phyloP scores from a whole-genome alignment of 1,284 basidiomycete genomes.

The Trametes polyzona region DNA sequence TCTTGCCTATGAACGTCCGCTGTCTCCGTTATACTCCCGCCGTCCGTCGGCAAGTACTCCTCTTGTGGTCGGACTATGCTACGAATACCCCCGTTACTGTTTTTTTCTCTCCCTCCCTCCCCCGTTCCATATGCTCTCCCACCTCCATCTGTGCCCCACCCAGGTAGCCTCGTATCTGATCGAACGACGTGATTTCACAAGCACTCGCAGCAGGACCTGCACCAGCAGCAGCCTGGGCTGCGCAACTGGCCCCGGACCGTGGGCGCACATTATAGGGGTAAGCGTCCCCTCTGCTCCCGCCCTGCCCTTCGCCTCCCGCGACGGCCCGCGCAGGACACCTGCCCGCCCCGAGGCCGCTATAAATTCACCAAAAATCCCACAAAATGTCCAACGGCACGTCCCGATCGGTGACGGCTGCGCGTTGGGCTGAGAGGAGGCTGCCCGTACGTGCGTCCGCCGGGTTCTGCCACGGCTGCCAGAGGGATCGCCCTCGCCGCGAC shows the following conservation, averaged over 20 bases:
- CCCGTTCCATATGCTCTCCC: slow-evolving; percentile 20
- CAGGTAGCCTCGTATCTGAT: slow-evolving; percentile 6
- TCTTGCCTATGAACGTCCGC: slow-evolving; percentile 19
- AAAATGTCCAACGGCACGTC: slow-evolving; percentile 27
- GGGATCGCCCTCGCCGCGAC: slow-evolving; percentile 20
- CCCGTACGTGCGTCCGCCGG: too few relatives aligned
- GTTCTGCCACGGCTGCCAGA: neutral
- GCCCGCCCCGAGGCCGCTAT: slow-evolving; percentile 14
- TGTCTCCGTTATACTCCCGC: neutral
- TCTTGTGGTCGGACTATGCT: slow-evolving; percentile 20
- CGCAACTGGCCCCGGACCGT: slow-evolving; percentile 24
- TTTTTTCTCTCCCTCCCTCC: slow-evolving; percentile 9
- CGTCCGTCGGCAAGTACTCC: neutral
- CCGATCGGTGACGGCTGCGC: slow-evolving; percentile 12
- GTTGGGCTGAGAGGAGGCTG: too few relatives aligned
- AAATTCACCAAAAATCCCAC: slow-evolving; percentile 32
- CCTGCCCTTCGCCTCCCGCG: slow-evolving; percentile 6
- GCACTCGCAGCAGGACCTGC: neutral
- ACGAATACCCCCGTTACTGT: slow-evolving; percentile 14
- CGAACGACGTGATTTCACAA: slow-evolving; percentile 18
- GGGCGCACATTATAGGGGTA: slow-evolving; percentile 16
- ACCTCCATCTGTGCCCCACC: slow-evolving; percentile 19
- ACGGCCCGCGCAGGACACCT: slow-evolving; percentile 9
- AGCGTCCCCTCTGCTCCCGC: slow-evolving; percentile 17
- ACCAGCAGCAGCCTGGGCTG: slow-evolving; percentile 1